Conservation (phyloP, 139 green algal genomes). For the Chlorella sp. region DNA sequence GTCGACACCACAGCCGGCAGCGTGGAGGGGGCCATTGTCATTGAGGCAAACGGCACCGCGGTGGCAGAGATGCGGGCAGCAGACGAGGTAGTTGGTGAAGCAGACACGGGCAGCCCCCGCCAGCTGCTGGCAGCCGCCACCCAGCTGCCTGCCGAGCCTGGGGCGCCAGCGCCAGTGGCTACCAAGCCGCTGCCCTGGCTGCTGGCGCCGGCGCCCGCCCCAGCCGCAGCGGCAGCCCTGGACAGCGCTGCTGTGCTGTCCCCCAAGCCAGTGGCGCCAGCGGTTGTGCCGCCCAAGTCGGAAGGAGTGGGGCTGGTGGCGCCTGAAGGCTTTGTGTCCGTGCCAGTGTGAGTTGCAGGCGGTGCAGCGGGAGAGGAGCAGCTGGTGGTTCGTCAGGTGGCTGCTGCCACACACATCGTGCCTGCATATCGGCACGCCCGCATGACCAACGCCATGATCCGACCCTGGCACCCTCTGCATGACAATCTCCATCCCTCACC, state of each 20-base stretch:
- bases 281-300: not conserved
- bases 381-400: too few species aligned
- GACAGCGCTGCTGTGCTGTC: not conserved
- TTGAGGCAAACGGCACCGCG: too few species aligned
- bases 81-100: too few species aligned
- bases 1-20: not conserved
- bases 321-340: not conserved
- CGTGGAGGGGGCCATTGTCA: not conserved
- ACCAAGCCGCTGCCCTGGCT: not conserved
- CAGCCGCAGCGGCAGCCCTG: not conserved
- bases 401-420: too few species aligned
- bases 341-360: not conserved
- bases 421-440: too few species aligned
- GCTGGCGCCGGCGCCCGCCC: not conserved
- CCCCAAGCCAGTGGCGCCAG: not conserved
- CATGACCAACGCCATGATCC: too few species aligned
- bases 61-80: too few species aligned
- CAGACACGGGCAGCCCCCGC: not conserved
- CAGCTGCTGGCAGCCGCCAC: not conserved
- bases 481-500: too few species aligned
- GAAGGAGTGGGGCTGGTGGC: conserved; percentile 14
- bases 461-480: too few species aligned
- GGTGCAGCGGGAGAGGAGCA: not conserved
- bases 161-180: not conserved
- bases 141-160: not conserved